Conservation (phyloP, 163 green algal genomes). For the Scenedesmus sp. region DNA sequence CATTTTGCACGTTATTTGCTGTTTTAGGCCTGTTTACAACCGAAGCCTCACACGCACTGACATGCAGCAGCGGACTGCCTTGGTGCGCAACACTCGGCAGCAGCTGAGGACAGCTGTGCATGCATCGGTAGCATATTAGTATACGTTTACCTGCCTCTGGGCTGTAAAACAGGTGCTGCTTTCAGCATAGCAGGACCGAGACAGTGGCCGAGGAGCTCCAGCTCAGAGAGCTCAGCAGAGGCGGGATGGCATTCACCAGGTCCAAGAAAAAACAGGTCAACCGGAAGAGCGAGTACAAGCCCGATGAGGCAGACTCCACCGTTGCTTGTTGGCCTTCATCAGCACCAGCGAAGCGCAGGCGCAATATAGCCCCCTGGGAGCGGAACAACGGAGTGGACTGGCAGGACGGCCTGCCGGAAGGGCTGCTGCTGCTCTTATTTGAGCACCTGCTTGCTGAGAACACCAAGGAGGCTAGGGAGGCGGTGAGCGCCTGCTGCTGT, state of each 20-base stretch:
- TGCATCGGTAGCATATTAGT: neutral
- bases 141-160: neutral
- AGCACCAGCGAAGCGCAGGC: conserved; percentile 2
- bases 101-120: neutral
- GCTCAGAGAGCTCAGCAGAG: neutral
- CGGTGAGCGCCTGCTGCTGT: conserved; percentile 16
- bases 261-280: conserved; percentile 6
- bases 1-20: neutral
- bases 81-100: neutral
- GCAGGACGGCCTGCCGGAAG: conserved; percentile 32
- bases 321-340: neutral
- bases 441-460: conserved; percentile 26
- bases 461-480: conserved; percentile 28
- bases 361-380: too few species aligned
- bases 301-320: conserved; percentile 25
- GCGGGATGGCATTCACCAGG: conserved; percentile 31
- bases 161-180: too few species aligned
- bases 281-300: neutral
- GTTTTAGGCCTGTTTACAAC: neutral
- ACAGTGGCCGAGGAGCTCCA: neutral
- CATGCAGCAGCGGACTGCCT: neutral
- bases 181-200: neutral
- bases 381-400: neutral
- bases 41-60: neutral
- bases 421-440: conserved; percentile 34